These are phyloP conservation scores for Lagenaria siceraria DNA, from an alignment of 306 rosid species.

Conservation along the genomic window DNA sequence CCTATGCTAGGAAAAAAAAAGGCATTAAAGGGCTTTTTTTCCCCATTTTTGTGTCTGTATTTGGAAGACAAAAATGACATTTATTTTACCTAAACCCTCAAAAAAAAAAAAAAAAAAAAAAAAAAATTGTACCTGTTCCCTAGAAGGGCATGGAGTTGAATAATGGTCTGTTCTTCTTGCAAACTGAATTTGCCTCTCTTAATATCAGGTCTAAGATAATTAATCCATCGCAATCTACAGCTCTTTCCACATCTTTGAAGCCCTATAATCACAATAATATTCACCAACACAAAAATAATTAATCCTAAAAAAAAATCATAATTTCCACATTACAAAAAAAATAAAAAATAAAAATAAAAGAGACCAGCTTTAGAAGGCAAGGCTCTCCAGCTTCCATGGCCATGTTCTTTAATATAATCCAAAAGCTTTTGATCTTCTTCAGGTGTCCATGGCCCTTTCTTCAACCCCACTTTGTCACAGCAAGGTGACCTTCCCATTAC, in stretches of 20 bases:
- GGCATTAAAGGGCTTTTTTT: too few species aligned
- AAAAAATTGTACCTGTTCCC: constrained; percentile 65
- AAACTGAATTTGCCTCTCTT: constrained; percentile 96
- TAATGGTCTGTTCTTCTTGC: constrained; percentile 98
- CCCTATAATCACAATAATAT: constrained; percentile 21
- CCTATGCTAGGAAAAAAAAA: too few species aligned
- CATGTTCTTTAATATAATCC: constrained; percentile 89
- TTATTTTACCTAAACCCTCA: too few species aligned
- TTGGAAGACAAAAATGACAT: not conserved
- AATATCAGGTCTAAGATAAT: constrained; percentile 93
- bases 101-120: not conserved
- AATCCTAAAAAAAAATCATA: not conserved
- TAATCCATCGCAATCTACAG: constrained; percentile 95
- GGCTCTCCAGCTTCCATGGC: constrained; percentile 99
- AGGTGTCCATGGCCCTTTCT: constrained; percentile 99
- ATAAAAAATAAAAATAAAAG: not conserved
- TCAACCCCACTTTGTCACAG: constrained; percentile 94
- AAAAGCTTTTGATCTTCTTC: constrained; percentile 98
- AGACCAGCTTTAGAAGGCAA: constrained; percentile 89
- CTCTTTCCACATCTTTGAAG: constrained; percentile 99
- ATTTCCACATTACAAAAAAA: not conserved
- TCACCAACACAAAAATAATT: not conserved
- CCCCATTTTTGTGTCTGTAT: too few species aligned
- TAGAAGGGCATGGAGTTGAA: constrained; percentile 96
- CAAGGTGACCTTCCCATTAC: constrained; percentile 92